phyloP scores from a whole-genome alignment of 1,284 basidiomycete genomes.

The Ustilago cynodontis region DNA sequence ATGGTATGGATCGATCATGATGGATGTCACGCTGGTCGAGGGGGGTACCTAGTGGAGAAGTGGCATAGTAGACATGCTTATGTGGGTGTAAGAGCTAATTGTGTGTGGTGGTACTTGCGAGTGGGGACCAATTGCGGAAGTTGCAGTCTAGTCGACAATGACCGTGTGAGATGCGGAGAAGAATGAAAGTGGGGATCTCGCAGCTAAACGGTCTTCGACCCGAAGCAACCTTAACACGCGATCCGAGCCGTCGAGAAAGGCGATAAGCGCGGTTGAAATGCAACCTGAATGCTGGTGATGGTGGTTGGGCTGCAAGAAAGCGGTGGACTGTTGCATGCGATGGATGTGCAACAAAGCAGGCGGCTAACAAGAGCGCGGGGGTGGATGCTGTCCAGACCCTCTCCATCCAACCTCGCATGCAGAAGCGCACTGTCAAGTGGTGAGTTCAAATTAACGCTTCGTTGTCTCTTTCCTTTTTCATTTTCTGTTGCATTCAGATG shows the following conservation, averaged over 20 bases:
- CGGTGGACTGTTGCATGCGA: background rate
- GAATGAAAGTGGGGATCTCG: background rate
- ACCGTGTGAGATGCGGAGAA: background rate
- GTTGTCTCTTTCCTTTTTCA: background rate
- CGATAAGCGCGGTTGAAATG: no score
- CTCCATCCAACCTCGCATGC: background rate
- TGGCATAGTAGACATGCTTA: slow-evolving; percentile 10
- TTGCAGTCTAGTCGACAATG: background rate
- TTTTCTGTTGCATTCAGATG: background rate
- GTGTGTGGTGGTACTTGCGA: background rate
- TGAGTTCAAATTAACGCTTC: background rate
- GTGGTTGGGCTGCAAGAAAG: background rate
- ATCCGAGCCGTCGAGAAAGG: no score
- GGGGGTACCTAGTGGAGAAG: background rate
- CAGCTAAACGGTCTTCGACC: background rate
- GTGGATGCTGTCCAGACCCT: background rate
- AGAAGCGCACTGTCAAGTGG: background rate
- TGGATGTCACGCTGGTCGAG: background rate
- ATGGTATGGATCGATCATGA: slow-evolving; percentile 49
- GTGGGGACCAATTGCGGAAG: background rate
- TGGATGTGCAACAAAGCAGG: background rate
- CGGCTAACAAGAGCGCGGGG: background rate
- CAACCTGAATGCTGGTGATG: background rate
- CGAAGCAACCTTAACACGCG: background rate
- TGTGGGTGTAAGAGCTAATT: background rate